Evolutionary conservation across 306 rosid genomes (phyloP).

Genomic region (Castanea crenata): DNA sequence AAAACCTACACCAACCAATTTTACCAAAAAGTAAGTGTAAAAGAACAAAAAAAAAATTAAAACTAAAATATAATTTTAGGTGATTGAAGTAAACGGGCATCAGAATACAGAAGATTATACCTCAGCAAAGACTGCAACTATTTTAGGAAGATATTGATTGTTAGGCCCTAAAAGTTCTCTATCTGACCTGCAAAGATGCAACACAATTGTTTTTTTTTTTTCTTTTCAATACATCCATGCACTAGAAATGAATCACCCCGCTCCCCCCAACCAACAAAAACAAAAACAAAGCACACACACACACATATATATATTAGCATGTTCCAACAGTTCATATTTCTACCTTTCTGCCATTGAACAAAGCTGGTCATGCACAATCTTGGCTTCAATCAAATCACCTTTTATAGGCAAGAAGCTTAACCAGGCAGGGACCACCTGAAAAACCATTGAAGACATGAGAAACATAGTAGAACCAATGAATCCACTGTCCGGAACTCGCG

Average conservation of each 20-base stretch:
- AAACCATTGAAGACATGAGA: conserved; percentile 7
- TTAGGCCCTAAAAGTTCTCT: conserved; percentile 62
- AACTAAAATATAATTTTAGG: background rate
- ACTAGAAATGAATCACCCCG: background rate
- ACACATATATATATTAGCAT: background rate
- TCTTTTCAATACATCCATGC: conserved; percentile 3
- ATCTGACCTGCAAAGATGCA: conserved; percentile 53
- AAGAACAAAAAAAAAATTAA: background rate
- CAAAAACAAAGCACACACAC: background rate
- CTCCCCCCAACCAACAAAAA: no score
- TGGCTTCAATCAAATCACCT: conserved; percentile 74
- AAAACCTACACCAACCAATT: conserved; percentile 48
- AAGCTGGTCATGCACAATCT: conserved; percentile 67
- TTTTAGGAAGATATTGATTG: conserved; percentile 70
- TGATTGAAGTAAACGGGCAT: background rate
- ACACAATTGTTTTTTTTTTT: no score
- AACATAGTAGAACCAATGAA: background rate
- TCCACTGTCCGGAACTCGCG: background rate
- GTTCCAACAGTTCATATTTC: conserved; percentile 8
- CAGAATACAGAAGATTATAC: conserved; percentile 23
- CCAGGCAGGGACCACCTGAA: conserved; percentile 76
- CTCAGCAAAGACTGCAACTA: conserved; percentile 71
- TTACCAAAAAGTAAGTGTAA: background rate
- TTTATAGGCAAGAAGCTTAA: conserved; percentile 65
- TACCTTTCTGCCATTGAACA: conserved; percentile 80